Percentiles rank a stretch among this genome's conserved stretches.
These are phyloP conservation scores for Acrocalymma vagum DNA, from an alignment of 2,329 filamentous ascomycete genomes.

Conservation along the genomic window DNA sequence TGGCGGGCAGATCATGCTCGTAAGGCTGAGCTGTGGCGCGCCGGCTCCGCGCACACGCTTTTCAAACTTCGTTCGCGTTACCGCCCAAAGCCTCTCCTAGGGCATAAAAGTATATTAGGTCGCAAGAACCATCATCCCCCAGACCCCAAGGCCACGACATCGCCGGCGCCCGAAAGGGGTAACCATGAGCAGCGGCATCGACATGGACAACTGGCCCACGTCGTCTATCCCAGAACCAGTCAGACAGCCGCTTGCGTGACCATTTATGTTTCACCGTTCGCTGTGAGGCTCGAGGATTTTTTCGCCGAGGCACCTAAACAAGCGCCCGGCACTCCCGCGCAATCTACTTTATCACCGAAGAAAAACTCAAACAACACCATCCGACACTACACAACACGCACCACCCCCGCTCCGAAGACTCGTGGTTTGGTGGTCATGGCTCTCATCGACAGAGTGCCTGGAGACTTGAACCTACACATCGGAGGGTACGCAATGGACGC, in stretches of 20 bases:
- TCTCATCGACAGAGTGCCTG: constrained; percentile 71
- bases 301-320: constrained; percentile 22
- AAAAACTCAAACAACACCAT: too few species aligned
- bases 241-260: constrained; percentile 21
- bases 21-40: too few species aligned
- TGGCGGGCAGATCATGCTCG: too few species aligned
- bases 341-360: constrained; percentile 30
- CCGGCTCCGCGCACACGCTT: too few species aligned
- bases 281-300: constrained; percentile 33
- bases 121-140: too few species aligned
- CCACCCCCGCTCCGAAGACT: constrained; percentile 21
- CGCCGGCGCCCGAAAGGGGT: too few species aligned
- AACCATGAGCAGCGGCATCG: too few species aligned
- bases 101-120: too few species aligned
- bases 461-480: constrained; percentile 76
- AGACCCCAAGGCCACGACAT: too few species aligned
- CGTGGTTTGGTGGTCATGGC: constrained; percentile 55
- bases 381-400: too few species aligned
- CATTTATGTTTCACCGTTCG: constrained; percentile 21
- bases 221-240: constrained; percentile 10
- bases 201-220: not conserved
- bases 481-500: constrained; percentile 70
- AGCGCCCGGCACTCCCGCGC: constrained; percentile 18
- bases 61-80: too few species aligned
- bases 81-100: too few species aligned